Evolutionary conservation across 2,329 filamentous ascomycete genomes (phyloP), one percentile per base, ranked within the genome.

Genomic region (Aureobasidium vineae): DNA sequence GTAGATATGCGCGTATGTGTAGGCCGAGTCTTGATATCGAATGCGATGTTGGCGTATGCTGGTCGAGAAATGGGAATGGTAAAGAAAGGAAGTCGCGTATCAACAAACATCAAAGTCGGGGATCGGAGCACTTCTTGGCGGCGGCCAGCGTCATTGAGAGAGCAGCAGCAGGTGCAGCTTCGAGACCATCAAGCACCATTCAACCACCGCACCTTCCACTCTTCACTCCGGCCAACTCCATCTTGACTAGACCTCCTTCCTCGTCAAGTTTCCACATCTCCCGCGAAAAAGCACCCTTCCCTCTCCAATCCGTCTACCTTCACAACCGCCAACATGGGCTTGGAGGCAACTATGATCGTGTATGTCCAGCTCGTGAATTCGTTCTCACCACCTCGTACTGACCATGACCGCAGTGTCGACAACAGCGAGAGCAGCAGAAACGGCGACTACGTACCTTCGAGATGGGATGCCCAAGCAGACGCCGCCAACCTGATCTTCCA

Each of bases 291-390:
- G 61, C 61, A 45, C 38, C 36, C 13, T 23, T 19, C 33, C 26
- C 19, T 26, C 13, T 38, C 15, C 49, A 8, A 4, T 23, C 10
- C 49, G 6, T 23, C 28, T 13, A 50, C 26, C 33, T 19, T 16
- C 52, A 66, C 60, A 70, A 74, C 79, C 79, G 80, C 79, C 87
- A 93, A 85, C 76, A 99, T 99, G 95, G 91, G 89, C 81, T 89
- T 99, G 80, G 95, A 99, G 88, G 96, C 95, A 82, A 96, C 96
- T 70, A 98, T 99, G 93, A 91, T 99, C 79, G 89, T 98, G 85
- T 83, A 76, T 28, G 78, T 70, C 59, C 49, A 66, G 33, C 65
- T 66, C 69, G 63, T 64, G 53, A 52, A 59, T 3, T 15, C 66
- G 33, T 19, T 31, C 19, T 33, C 36, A 26, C 63, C 71, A 76